These are phyloP conservation scores for Aschersonia sp. DNA, from an alignment of 2,329 filamentous ascomycete genomes.

Conservation along the genomic window DNA sequence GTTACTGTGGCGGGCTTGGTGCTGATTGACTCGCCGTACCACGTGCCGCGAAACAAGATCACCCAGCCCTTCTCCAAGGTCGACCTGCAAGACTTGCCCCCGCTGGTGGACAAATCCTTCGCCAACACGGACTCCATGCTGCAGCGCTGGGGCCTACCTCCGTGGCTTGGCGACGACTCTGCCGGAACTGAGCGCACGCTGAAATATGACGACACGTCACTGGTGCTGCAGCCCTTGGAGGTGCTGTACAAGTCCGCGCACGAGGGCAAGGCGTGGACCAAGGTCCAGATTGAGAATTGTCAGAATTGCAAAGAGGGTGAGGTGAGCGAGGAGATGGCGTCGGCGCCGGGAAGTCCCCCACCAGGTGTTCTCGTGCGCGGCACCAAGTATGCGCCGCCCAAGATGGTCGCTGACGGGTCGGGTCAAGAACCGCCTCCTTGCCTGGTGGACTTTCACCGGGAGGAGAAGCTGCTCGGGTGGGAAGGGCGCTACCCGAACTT, in stretches of 20 bases:
- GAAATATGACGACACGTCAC: slow-evolving; percentile 6
- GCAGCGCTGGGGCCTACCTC: slow-evolving; percentile 13
- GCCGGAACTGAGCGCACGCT: slow-evolving; percentile 6
- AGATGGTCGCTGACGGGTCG: slow-evolving; percentile 1
- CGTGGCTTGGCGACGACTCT: slow-evolving; percentile 9
- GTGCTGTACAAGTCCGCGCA: slow-evolving; percentile 9
- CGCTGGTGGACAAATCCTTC: slow-evolving; percentile 13
- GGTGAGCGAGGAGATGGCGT: background rate
- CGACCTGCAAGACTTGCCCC: slow-evolving; percentile 9
- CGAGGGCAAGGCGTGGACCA: slow-evolving; percentile 1
- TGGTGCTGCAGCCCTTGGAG: slow-evolving; percentile 6
- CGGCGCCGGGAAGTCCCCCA: slow-evolving; percentile 6
- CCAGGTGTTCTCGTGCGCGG: slow-evolving; percentile 12
- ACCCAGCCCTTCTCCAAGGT: slow-evolving; percentile 6
- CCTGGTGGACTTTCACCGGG: slow-evolving; percentile 12
- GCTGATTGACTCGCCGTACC: slow-evolving; percentile 15
- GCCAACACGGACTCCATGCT: slow-evolving; percentile 16
- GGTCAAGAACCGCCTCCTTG: background rate
- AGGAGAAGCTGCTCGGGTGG: slow-evolving; percentile 14
- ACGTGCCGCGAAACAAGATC: slow-evolving; percentile 9
- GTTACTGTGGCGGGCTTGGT: slow-evolving; percentile 12
- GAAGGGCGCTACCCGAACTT: slow-evolving; percentile 12
- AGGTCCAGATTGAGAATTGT: slow-evolving; percentile 2
- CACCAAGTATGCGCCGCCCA: slow-evolving; percentile 3
- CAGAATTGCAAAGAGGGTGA: slow-evolving; percentile 1